Percentiles rank a stretch among this genome's conserved stretches.
Evolutionary conservation across 2,329 filamentous ascomycete genomes (phyloP).

Genomic region (Penicillium thymicola): DNA sequence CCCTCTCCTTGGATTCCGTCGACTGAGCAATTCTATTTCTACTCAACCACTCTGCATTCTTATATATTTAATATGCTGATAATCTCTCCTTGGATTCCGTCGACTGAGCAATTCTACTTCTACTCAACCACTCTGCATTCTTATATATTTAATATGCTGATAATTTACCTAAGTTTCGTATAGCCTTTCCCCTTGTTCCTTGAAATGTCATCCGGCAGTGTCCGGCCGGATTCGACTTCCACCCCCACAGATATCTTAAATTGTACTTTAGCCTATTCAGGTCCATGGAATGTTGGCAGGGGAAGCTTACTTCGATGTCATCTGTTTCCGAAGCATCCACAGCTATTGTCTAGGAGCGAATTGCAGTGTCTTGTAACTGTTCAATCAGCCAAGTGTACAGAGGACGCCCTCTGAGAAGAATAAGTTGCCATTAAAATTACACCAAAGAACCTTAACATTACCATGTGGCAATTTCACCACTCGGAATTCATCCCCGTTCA

Average conservation of each 20-base stretch:
- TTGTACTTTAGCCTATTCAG: background rate
- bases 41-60: background rate
- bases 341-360: background rate
- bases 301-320: background rate
- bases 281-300: background rate
- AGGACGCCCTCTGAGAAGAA: background rate
- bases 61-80: background rate
- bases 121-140: background rate
- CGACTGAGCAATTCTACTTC: background rate
- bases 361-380: background rate
- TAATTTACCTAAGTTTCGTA: background rate
- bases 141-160: background rate
- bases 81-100: background rate
- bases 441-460: background rate
- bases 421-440: background rate
- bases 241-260: background rate
- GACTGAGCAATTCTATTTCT: background rate
- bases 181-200: background rate
- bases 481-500: slow-evolving; percentile 6
- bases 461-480: background rate
- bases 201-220: background rate
- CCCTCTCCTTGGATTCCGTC: background rate
- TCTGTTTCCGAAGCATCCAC: slow-evolving; percentile 1
- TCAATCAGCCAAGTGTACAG: background rate
- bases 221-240: slow-evolving; percentile 1